These are phyloP conservation scores for Aspergillus fumigatiaffinis DNA, from an alignment of 2,329 filamentous ascomycete species.

Conservation along the genomic window DNA sequence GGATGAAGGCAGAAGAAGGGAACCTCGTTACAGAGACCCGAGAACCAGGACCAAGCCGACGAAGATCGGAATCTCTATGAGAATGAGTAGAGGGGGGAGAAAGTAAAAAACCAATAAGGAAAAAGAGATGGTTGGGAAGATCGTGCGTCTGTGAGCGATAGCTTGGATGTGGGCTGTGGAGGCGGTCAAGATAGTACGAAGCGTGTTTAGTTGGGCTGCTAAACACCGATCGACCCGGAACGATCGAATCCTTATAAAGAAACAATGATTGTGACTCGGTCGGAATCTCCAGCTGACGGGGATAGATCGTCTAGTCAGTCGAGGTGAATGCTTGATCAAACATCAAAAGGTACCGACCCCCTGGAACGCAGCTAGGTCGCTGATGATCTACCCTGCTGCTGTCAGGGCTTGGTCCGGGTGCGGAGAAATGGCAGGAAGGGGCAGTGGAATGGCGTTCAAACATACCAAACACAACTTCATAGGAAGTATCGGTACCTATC, in stretches of 20 bases:
- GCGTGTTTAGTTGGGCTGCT: conserved; percentile 1
- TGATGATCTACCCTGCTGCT: not conserved
- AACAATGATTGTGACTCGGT: not conserved
- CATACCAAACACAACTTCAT: not conserved
- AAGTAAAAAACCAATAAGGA: not conserved
- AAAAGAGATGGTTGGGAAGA: conserved; percentile 1
- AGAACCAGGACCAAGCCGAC: not conserved
- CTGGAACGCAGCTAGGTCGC: not conserved
- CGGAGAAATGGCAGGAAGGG: not conserved
- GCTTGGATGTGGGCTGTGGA: conserved; percentile 20
- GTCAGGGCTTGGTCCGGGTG: not conserved
- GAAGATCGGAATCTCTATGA: not conserved
- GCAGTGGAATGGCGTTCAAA: not conserved
- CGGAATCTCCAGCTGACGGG: not conserved
- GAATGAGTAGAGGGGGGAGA: not conserved
- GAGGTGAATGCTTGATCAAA: not conserved
- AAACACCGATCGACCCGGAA: not conserved
- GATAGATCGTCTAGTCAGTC: not conserved
- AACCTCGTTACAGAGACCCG: not conserved
- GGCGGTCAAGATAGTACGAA: conserved; percentile 20
- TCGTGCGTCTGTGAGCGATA: conserved; percentile 2
- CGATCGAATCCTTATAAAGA: not conserved
- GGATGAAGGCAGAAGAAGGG: not conserved
- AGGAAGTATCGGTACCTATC: not conserved
- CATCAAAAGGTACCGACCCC: not conserved